A percentile compares a stretch with the other conserved stretches of the same genome.
Evolutionary conservation across 495 filamentous ascomycete genomes (phyloP).

Genomic region (Xylaria sp.): DNA sequence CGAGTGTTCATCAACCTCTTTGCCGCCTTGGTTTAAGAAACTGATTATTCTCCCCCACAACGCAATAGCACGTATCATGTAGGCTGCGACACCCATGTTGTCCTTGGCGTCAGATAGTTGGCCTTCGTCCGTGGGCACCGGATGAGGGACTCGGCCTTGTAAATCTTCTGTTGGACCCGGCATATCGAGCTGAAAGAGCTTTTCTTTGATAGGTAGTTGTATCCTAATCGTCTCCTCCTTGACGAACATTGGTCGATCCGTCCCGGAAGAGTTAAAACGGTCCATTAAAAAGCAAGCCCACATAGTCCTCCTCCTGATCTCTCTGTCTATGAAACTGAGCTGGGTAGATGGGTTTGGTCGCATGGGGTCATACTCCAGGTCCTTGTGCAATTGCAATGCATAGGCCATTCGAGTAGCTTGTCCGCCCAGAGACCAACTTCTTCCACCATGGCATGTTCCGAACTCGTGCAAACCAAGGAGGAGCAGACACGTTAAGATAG

Average conservation of each 20-base stretch:
- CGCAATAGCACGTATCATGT: conserved; percentile 84
- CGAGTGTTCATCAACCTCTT: conserved; percentile 74
- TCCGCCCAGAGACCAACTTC: conserved; percentile 94
- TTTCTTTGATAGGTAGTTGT: conserved; percentile 89
- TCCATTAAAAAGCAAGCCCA: conserved; percentile 99
- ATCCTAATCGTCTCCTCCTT: conserved; percentile 88
- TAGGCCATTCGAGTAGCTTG: conserved; percentile 97
- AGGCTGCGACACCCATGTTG: conserved; percentile 95
- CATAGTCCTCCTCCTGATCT: conserved; percentile 93
- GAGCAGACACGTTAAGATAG: conserved; percentile 86
- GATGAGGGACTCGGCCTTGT: conserved; percentile 73
- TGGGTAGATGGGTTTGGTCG: conserved; percentile 69
- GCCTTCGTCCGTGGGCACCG: conserved; percentile 65
- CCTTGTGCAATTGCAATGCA: conserved; percentile 90
- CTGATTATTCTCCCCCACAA: conserved; percentile 90
- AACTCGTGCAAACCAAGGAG: conserved; percentile 94
- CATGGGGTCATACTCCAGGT: conserved; percentile 85
- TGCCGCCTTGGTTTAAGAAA: conserved; percentile 90
- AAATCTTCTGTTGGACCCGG: conserved; percentile 87
- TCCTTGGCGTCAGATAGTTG: conserved; percentile 72
- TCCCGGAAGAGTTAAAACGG: conserved; percentile 94
- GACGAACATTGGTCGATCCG: conserved; percentile 90
- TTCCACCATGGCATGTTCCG: conserved; percentile 93
- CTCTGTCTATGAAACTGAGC: conserved; percentile 88
- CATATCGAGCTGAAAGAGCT: conserved; percentile 89